Evolutionary conservation across 768 basidiomycete species (phyloP).

Genomic region (Rhizopogon vinicolor): DNA sequence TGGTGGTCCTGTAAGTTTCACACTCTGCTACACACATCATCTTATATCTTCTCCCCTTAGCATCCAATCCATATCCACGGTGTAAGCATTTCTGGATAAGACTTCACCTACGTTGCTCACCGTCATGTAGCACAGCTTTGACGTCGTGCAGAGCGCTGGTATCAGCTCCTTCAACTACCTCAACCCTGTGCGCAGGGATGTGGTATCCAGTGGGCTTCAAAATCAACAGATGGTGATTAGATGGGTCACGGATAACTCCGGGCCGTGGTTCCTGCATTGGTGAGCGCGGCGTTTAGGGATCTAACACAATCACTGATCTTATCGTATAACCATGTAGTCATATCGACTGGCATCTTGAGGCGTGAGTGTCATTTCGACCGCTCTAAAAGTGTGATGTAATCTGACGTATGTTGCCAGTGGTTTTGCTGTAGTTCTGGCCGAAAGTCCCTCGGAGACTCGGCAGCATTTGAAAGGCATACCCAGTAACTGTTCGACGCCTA

Average conservation of each 20-base stretch:
- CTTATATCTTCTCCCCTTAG: slow-evolving; percentile 8
- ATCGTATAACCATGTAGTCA: slow-evolving; percentile 26
- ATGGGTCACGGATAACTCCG: slow-evolving; percentile 47
- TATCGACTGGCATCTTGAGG: slow-evolving; percentile 49
- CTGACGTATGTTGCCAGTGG: neutral
- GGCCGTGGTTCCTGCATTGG: slow-evolving; percentile 49
- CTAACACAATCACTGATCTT: neutral
- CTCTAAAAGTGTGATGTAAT: neutral
- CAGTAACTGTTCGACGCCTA: neutral
- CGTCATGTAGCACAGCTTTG: slow-evolving; percentile 19
- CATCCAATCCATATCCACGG: slow-evolving; percentile 27
- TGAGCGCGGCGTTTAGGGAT: neutral
- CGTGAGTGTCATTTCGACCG: slow-evolving; percentile 18
- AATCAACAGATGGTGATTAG: slow-evolving; percentile 41
- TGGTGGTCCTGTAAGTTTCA: slow-evolving; percentile 19
- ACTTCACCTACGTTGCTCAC: neutral
- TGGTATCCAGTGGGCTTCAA: slow-evolving; percentile 5
- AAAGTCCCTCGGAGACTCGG: neutral
- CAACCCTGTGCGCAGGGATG: slow-evolving; percentile 23
- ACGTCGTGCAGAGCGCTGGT: slow-evolving; percentile 22
- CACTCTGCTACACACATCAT: neutral
- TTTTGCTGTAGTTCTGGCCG: slow-evolving; percentile 2
- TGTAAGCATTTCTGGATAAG: slow-evolving; percentile 8
- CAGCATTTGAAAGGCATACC: neutral
- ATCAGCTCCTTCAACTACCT: slow-evolving; percentile 17